Base-by-base conservation (phyloP, 768 basidiomycete species). In the Leccinum sublutescens region DNA sequence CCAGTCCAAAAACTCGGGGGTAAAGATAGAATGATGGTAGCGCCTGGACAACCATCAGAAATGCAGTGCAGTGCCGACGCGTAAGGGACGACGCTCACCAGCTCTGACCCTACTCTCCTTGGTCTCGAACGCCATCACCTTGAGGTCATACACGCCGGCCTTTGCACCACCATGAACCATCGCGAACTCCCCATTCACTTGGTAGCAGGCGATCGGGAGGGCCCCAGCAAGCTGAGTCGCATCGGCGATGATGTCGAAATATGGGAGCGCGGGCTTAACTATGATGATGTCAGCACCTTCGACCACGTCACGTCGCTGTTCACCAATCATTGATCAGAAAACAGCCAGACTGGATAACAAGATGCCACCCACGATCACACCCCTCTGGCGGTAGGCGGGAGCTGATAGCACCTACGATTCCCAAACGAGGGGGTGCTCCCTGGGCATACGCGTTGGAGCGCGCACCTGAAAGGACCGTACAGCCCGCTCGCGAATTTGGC, bases 221-320 rank as follows among this genome's bases (percentile, higher is more conserved):
- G 96, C 87, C 0, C 85, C 85, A 5, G 91, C 87, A 47, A 97
- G 81, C 64, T 86, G 75, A 5, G 87, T 84, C 14, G 93, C 93
- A 68, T 97, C 93, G 33, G 90, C 83, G 64, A 99, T 90, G 75
- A 98, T 88, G 75, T 98, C 97, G 53, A 98, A 91, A 77, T 98
- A 98, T 0, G 97, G 95, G 60, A 98, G 75, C 0, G 94, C 83
- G 19, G 97, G 97, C 71, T 99, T 99, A 71, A 99, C 94, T 95
- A 99, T 98, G 71, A 99, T 86, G 68, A 99, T 92, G 71, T 99
- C 97, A n/a, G 97, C 97, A 19, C 97, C 97, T 78, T 98, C 97
- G 9, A 70, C 75, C 0, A 83, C 81, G 72, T 99, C 97, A 38
- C 97, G 90, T 80, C 85, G 79, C 95, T 98, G 27, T 27, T 27